Evolutionary conservation across 2,329 filamentous ascomycete species (phyloP).

Genomic region (Exserohilum rostratum): DNA sequence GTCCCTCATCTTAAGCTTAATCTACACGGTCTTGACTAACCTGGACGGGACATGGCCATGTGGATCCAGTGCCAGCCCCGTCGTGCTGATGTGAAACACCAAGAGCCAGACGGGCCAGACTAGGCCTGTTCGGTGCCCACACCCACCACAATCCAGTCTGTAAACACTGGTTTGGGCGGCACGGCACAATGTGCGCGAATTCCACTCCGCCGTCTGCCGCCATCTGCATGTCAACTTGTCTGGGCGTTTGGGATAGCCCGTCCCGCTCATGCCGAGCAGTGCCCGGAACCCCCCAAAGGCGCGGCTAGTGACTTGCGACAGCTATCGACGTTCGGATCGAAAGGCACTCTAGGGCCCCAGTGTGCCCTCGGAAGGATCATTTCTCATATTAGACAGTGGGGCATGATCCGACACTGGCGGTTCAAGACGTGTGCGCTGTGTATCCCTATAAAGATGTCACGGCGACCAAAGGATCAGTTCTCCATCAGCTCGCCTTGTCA

Average conservation of each 20-base stretch:
- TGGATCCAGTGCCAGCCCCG: constrained; percentile 2
- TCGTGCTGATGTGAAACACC: constrained; percentile 8
- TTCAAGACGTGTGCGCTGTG: constrained; percentile 3
- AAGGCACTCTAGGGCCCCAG: background rate
- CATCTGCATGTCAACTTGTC: background rate
- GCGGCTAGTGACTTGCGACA: background rate
- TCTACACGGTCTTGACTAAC: constrained; percentile 6
- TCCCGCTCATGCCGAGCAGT: too few relatives aligned
- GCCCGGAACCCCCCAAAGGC: background rate
- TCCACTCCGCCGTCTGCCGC: background rate
- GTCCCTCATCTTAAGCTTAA: constrained; percentile 5
- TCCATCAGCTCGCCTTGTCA: constrained; percentile 12
- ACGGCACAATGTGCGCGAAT: background rate
- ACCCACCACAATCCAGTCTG: constrained; percentile 2
- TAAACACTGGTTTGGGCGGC: background rate
- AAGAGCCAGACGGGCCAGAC: constrained; percentile 1
- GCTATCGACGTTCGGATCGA: constrained; percentile 6
- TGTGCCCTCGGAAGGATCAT: constrained; percentile 1
- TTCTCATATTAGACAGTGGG: constrained; percentile 16
- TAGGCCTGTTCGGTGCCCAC: background rate
- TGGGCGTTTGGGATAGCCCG: background rate
- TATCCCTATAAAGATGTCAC: constrained; percentile 22
- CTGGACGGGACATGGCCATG: background rate
- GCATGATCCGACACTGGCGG: constrained; percentile 11
- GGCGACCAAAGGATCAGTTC: background rate